Evolutionary conservation across 1,139 yeast species (phyloP).

Genomic region (Yamadazyma pseudoaaseri): DNA sequence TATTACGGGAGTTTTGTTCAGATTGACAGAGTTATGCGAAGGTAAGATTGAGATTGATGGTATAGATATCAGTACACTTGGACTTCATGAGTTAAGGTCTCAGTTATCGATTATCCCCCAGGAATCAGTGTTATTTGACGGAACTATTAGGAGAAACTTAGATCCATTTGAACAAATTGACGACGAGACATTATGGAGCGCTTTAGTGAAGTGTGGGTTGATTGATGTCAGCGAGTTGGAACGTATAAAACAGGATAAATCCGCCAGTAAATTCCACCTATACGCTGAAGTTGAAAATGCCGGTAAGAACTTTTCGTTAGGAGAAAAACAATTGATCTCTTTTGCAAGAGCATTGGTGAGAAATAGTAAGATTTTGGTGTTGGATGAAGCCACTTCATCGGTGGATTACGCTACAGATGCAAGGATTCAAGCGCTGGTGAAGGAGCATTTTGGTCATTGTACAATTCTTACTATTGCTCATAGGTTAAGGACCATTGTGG

Average conservation of each 20-base stretch:
- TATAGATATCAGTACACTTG: conserved; percentile 48
- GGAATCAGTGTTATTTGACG: conserved; percentile 44
- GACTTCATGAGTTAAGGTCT: conserved; percentile 32
- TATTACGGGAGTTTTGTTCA: conserved; percentile 62
- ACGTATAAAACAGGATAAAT: conserved; percentile 15
- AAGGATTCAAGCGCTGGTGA: conserved; percentile 48
- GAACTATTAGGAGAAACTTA: conserved; percentile 39
- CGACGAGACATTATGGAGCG: conserved; percentile 44
- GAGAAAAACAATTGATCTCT: conserved; percentile 74
- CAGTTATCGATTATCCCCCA: conserved; percentile 44
- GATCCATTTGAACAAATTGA: conserved; percentile 39
- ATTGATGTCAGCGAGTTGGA: conserved; percentile 27
- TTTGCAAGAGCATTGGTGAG: conserved; percentile 79
- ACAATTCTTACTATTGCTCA: conserved; percentile 18
- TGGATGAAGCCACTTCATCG: conserved; percentile 83
- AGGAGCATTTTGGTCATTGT: conserved; percentile 13
- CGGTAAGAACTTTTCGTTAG: conserved; percentile 72
- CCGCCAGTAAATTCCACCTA: conserved; percentile 59
- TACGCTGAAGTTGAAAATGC: conserved; percentile 70
- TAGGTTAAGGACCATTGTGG: conserved; percentile 16
- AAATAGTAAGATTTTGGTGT: conserved; percentile 59
- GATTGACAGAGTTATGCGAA: conserved; percentile 53
- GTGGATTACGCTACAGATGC: conserved; percentile 79
- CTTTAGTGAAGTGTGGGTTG: conserved; percentile 45
- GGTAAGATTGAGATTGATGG: conserved; percentile 62